A percentile compares a stretch with the other conserved stretches of the same genome.
These are phyloP conservation scores for Blastomyces gilchristii DNA, from an alignment of 2,329 filamentous ascomycete genomes.

Conservation along the genomic window DNA sequence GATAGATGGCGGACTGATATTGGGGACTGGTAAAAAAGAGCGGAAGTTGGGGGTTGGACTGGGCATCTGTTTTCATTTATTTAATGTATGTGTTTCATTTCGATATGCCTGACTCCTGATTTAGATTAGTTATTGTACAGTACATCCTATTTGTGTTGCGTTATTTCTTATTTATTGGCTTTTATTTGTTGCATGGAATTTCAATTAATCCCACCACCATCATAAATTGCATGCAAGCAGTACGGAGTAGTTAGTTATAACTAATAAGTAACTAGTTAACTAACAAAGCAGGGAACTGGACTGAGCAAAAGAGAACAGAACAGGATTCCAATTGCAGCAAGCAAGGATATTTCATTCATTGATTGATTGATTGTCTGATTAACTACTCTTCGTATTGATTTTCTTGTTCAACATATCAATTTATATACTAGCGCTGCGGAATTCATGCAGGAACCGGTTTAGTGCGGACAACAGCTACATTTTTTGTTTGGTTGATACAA, in stretches of 20 bases:
- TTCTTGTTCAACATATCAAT: too few relatives aligned
- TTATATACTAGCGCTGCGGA: neutral
- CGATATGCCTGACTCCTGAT: neutral
- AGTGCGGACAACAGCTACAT: neutral
- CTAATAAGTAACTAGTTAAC: too few relatives aligned
- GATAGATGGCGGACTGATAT: neutral
- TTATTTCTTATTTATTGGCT: neutral
- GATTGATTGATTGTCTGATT: too few relatives aligned
- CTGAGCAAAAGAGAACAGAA: neutral
- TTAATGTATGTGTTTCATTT: neutral
- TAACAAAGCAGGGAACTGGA: neutral
- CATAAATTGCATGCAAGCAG: neutral
- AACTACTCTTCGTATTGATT: too few relatives aligned
- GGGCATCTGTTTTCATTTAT: neutral
- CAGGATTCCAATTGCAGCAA: neutral
- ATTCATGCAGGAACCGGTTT: neutral
- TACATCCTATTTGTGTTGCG: too few relatives aligned
- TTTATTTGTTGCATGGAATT: neutral
- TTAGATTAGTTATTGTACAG: neutral
- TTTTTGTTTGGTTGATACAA: too few relatives aligned
- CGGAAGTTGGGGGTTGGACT: neutral
- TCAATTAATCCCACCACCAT: neutral
- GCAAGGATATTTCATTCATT: too few relatives aligned
- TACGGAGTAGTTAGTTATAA: too few relatives aligned
- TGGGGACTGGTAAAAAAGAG: neutral